These are phyloP conservation scores for Rhodotorula sp. DNA, from an alignment of 1,284 basidiomycete genomes.

Conservation along the genomic window DNA sequence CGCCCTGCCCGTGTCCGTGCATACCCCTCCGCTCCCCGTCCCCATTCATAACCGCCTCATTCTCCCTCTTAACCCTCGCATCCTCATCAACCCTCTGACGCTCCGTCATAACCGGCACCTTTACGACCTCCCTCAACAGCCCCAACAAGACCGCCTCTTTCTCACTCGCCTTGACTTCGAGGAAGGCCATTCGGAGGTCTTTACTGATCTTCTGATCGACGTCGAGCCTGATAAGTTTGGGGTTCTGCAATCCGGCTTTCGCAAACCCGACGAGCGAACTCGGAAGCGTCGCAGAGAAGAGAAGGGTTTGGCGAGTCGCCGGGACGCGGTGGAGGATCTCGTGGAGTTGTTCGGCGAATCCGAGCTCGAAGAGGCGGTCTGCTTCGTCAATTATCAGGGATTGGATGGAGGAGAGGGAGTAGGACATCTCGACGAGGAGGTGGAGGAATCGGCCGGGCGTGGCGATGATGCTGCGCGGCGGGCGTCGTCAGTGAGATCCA, in stretches of 20 bases:
- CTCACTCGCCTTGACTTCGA: slow-evolving; percentile 86
- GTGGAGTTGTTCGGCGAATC: slow-evolving; percentile 85
- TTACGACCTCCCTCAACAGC: slow-evolving; percentile 81
- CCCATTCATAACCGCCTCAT: slow-evolving; percentile 43
- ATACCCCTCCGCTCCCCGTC: slow-evolving; percentile 14
- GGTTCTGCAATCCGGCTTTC: slow-evolving; percentile 89
- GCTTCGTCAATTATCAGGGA: slow-evolving; percentile 98
- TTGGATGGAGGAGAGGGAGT: slow-evolving; percentile 83
- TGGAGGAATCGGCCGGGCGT: slow-evolving; percentile 96
- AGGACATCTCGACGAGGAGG: slow-evolving; percentile 92
- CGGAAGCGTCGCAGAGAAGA: slow-evolving; percentile 95
- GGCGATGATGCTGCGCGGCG: slow-evolving; percentile 74
- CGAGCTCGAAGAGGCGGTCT: slow-evolving; percentile 89
- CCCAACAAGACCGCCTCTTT: slow-evolving; percentile 89
- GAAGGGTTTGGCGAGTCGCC: slow-evolving; percentile 77
- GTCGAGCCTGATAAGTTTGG: slow-evolving; percentile 90
- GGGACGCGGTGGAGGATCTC: slow-evolving; percentile 90
- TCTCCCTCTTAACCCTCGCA: slow-evolving; percentile 43
- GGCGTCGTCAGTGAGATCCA: no score
- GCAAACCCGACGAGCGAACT: slow-evolving; percentile 96
- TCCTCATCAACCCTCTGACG: slow-evolving; percentile 45
- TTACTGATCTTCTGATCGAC: slow-evolving; percentile 92
- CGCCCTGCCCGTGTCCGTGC: slow-evolving; percentile 18
- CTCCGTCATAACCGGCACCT: slow-evolving; percentile 44
- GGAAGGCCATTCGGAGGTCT: slow-evolving; percentile 91